Conservation (phyloP, 2,329 filamentous ascomycete species). For the Alternaria infectoria region DNA sequence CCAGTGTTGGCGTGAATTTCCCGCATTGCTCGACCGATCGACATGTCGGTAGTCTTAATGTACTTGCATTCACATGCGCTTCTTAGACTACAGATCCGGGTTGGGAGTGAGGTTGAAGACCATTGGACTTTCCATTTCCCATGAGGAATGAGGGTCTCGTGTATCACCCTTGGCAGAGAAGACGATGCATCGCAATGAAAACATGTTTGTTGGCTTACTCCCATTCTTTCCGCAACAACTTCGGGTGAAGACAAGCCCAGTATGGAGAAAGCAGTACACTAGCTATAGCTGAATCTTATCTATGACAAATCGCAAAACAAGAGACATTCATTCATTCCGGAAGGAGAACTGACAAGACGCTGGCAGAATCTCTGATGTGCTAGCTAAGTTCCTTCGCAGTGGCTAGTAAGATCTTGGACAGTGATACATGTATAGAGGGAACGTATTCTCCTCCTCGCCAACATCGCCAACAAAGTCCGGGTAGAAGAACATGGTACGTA, state of each 20-base stretch:
- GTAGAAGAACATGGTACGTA: not conserved
- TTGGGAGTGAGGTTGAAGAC: not conserved
- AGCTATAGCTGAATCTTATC: rapidly evolving
- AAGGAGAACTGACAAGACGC: not conserved
- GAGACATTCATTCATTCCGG: rapidly evolving
- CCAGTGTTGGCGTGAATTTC: not conserved
- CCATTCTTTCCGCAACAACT: not conserved
- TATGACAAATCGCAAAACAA: not conserved
- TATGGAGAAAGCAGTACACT: not conserved
- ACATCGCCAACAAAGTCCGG: not conserved
- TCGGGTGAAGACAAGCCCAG: not conserved
- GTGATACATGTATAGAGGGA: not conserved
- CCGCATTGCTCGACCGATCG: not conserved
- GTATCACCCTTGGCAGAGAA: not conserved
- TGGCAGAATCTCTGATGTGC: rapidly evolving
- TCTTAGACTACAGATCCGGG: not conserved
- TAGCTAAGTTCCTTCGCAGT: not conserved
- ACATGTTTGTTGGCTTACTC: not conserved
- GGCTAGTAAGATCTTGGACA: not conserved
- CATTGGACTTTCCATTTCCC: not conserved
- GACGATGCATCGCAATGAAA: not conserved
- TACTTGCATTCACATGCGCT: too few relatives aligned
- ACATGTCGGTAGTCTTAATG: not conserved
- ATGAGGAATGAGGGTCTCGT: not conserved
- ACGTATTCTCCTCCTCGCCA: too few relatives aligned